Percentiles rank a stretch among this genome's conserved stretches.
These are phyloP conservation scores for Lipomyces lipofer DNA, from an alignment of 805 yeast species.

Conservation along the genomic window DNA sequence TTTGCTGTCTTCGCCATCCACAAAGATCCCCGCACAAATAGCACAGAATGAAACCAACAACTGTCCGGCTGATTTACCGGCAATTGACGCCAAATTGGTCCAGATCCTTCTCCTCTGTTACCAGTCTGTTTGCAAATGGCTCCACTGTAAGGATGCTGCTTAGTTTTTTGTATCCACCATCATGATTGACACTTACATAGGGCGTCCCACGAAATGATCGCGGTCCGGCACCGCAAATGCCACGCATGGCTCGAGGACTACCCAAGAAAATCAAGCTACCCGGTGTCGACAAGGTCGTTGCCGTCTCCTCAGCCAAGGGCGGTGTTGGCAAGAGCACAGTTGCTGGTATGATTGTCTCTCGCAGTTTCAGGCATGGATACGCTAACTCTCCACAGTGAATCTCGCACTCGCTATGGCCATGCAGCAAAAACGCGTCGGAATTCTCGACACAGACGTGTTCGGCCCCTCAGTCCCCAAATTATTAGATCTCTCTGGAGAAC, in stretches of 20 bases:
- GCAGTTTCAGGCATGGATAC: neutral
- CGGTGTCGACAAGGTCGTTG: conserved; percentile 59
- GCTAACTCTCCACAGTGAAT: conserved; percentile 47
- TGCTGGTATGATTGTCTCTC: conserved; percentile 36
- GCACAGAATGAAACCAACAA: no score
- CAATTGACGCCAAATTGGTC: no score
- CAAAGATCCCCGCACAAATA: no score
- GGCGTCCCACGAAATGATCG: conserved; percentile 14
- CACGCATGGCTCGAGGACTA: conserved; percentile 52
- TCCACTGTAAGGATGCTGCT: no score
- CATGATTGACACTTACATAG: no score
- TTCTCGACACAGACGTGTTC: conserved; percentile 78
- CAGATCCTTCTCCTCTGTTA: no score
- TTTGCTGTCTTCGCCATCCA: no score
- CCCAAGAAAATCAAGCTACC: conserved; percentile 59
- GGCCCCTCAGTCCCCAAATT: conserved; percentile 83
- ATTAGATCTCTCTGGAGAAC: conserved; percentile 59
- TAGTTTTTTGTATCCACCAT: no score
- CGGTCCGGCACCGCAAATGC: conserved; percentile 38
- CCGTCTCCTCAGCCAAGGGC: conserved; percentile 77
- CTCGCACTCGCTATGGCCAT: conserved; percentile 61
- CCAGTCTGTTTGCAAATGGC: no score
- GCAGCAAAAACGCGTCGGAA: conserved; percentile 59
- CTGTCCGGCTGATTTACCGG: no score
- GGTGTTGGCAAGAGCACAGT: conserved; percentile 84